phyloP scores from a whole-genome alignment of 2,329 filamentous ascomycete genomes.

The Exserohilum rostratum region DNA sequence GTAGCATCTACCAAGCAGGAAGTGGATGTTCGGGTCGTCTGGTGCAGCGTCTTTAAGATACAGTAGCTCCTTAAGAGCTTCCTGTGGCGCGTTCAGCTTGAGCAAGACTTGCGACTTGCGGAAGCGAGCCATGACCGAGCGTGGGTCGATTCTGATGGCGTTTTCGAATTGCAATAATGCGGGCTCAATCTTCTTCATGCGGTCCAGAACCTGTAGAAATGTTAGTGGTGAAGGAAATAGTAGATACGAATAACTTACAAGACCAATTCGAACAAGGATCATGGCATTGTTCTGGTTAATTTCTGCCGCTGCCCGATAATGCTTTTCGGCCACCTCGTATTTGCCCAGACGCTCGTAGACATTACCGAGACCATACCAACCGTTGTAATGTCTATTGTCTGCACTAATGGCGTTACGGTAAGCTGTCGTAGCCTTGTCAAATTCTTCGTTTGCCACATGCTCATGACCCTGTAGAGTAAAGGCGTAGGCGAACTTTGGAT shows the following conservation, averaged over 20 bases:
- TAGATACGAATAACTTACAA: constrained; percentile 59
- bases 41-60: constrained; percentile 90
- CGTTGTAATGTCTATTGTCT: constrained; percentile 91
- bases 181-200: constrained; percentile 78
- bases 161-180: constrained; percentile 82
- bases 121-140: constrained; percentile 83
- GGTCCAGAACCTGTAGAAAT: constrained; percentile 67
- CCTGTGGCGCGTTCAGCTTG: constrained; percentile 70
- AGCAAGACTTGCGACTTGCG: constrained; percentile 90
- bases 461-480: constrained; percentile 97
- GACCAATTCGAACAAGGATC: constrained; percentile 88
- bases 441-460: constrained; percentile 94
- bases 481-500: constrained; percentile 90
- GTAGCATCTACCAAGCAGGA: constrained; percentile 80
- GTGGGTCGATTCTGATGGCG: constrained; percentile 81
- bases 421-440: constrained; percentile 87
- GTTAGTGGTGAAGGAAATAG: constrained; percentile 1
- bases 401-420: constrained; percentile 87
- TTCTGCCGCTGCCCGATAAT: constrained; percentile 83
- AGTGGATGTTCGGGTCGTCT: constrained; percentile 95
- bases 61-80: constrained; percentile 81
- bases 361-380: constrained; percentile 86
- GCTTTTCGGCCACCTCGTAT: constrained; percentile 86
- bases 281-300: constrained; percentile 97
- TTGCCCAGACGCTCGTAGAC: constrained; percentile 91